Evolutionary conservation across 257 asterid genomes (phyloP).

Genomic region (Knoxia roxburghii): DNA sequence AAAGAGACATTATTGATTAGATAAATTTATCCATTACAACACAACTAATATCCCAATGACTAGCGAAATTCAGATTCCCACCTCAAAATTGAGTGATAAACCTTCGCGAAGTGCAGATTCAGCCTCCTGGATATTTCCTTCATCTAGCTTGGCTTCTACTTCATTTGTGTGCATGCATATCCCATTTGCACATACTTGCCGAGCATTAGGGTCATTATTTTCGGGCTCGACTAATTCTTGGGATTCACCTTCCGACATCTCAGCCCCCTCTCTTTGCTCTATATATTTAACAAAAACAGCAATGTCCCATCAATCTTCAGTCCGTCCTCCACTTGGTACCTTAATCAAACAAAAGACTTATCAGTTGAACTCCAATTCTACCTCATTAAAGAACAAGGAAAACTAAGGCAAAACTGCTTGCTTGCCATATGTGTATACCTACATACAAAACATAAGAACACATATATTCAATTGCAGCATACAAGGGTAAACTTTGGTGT

Average conservation of each 20-base stretch:
- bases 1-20: neutral
- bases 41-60: neutral
- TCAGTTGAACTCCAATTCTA: neutral
- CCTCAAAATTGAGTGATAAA: slow-evolving; percentile 92
- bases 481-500: neutral
- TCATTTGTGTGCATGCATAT: slow-evolving; percentile 55
- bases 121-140: slow-evolving; percentile 93
- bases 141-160: slow-evolving; percentile 91
- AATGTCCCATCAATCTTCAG: slow-evolving; percentile 16
- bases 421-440: neutral
- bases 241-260: slow-evolving; percentile 72
- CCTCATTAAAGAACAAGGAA: neutral
- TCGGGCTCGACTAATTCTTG: slow-evolving; percentile 37
- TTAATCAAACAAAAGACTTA: slow-evolving; percentile 2
- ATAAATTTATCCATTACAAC: neutral
- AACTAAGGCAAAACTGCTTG: neutral
- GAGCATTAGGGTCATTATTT: slow-evolving; percentile 42
- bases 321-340: neutral
- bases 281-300: slow-evolving; percentile 30
- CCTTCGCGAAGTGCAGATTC: slow-evolving; percentile 93
- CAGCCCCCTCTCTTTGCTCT: slow-evolving; percentile 27
- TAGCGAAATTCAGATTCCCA: slow-evolving; percentile 21
- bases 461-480: neutral
- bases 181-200: slow-evolving; percentile 82
- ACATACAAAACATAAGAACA: neutral